These are phyloP conservation scores for Candida smagusa DNA, from an alignment of 1,139 yeast genomes.

Conservation along the genomic window DNA sequence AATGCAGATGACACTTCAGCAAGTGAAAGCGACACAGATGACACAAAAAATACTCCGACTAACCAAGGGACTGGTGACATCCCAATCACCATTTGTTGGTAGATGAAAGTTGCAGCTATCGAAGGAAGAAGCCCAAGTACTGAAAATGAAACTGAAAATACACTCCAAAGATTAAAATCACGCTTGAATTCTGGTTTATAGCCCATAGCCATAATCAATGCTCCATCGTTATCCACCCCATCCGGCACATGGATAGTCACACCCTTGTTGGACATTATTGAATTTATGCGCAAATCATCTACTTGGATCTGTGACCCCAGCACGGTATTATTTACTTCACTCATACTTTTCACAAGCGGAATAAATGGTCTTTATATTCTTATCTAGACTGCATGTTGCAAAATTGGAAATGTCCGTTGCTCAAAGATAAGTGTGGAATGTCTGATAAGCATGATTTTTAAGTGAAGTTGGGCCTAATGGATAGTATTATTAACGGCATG, in stretches of 20 bases:
- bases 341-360: too few species aligned
- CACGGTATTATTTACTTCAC: too few species aligned
- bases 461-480: too few species aligned
- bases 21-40: constrained; percentile 48
- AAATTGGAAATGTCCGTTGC: too few species aligned
- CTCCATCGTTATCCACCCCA: constrained; percentile 49
- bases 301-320: constrained; percentile 32
- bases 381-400: too few species aligned
- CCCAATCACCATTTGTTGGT: constrained; percentile 52
- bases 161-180: constrained; percentile 59
- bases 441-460: too few species aligned
- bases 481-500: too few species aligned
- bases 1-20: constrained; percentile 48
- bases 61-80: constrained; percentile 56
- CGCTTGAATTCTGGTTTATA: constrained; percentile 73
- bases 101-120: constrained; percentile 55
- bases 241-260: constrained; percentile 45
- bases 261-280: constrained; percentile 38
- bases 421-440: too few species aligned
- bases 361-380: too few species aligned
- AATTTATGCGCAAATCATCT: constrained; percentile 34
- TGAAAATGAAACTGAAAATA: constrained; percentile 68
- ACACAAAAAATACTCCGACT: constrained; percentile 47
- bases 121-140: constrained; percentile 73
- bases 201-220: constrained; percentile 60